Conservation (phyloP, 2,329 filamentous ascomycete species). For the Raffaelea ambrosiae region DNA sequence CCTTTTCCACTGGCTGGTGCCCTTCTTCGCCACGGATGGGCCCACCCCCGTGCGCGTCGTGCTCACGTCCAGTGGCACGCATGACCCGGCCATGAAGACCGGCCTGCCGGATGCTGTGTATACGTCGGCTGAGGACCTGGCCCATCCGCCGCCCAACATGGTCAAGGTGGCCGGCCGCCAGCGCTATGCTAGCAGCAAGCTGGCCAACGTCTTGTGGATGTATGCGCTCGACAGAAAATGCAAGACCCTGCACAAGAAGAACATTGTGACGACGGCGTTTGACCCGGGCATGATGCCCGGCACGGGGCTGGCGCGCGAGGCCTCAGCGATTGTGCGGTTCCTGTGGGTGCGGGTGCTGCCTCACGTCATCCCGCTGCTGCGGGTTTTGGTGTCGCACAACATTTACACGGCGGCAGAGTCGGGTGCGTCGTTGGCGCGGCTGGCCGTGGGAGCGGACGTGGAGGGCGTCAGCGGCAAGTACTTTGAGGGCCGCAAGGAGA, state of each 20-base stretch:
- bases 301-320: slow-evolving; percentile 25
- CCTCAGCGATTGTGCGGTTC: slow-evolving; percentile 11
- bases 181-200: slow-evolving; percentile 10
- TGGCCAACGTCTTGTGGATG: slow-evolving; percentile 26
- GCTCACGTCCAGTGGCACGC: slow-evolving; percentile 33
- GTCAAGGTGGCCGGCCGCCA: slow-evolving; percentile 3
- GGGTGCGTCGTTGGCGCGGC: slow-evolving; percentile 28
- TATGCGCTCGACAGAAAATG: slow-evolving; percentile 30
- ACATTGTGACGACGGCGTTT: slow-evolving; percentile 1
- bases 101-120: slow-evolving; percentile 29
- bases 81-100: slow-evolving; percentile 35
- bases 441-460: slow-evolving; percentile 20
- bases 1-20: slow-evolving; percentile 33
- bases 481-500: slow-evolving; percentile 31
- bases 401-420: slow-evolving; percentile 30
- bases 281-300: slow-evolving; percentile 12
- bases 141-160: slow-evolving; percentile 4
- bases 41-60: slow-evolving; percentile 28
- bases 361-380: neutral
- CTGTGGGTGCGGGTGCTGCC: slow-evolving; percentile 13
- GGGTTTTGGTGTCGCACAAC: slow-evolving; percentile 12
- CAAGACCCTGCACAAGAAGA: neutral
- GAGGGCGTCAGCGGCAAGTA: slow-evolving; percentile 20
- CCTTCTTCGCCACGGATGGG: slow-evolving; percentile 23
- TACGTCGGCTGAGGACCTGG: slow-evolving; percentile 6